Evolutionary conservation across 2,329 filamentous ascomycete species (phyloP), one percentile per base, ranked within the genome.

Genomic region (Stemphylium beticola): DNA sequence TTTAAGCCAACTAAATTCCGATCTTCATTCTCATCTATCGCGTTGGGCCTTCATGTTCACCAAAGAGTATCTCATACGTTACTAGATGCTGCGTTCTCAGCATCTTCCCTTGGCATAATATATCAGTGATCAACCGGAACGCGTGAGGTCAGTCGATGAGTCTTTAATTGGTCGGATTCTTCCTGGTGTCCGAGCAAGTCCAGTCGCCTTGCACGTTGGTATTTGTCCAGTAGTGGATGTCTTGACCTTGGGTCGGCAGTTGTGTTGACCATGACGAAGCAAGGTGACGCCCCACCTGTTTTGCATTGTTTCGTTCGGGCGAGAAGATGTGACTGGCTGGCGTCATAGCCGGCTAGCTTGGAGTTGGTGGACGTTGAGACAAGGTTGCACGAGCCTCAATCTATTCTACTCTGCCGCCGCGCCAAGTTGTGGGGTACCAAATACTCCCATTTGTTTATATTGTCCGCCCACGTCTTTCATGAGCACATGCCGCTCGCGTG

Each of bases 341-440:
- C 20, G 15, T 22, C 11, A 14, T 43, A 37, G 17, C 31, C 22
- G 38, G 41, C 41, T 31, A 41, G 20, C 36, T 49, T 49, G 18
- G 26, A 40, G 39, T 55, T 51, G 36, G 38, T 45, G 31, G 46
- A 47, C 11, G 55, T 56, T 33, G 17, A 44, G 49, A 54, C 47
- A 49, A 54, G 45, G 55, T 59, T 59, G 47, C 40, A 54, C 49
- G 36, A 57, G 49, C 49, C 36, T 53, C 50, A 56, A 40, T 64
- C 45, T 60, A 54, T 57, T 22, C 41, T 41, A 49, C 47, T 56
- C 54, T 59, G 37, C 53, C 55, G 44, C 26, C 37, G 12, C 14
- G 62, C 58, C 60, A 63, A 65, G 60, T 40, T 50, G 54, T 51
- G 53, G 58, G 50, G 55, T 49, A 20, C 51, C 37, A 24, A 24